Evolutionary conservation across 2,329 filamentous ascomycete species (phyloP).

Genomic region (Ustilaginoidea virens): DNA sequence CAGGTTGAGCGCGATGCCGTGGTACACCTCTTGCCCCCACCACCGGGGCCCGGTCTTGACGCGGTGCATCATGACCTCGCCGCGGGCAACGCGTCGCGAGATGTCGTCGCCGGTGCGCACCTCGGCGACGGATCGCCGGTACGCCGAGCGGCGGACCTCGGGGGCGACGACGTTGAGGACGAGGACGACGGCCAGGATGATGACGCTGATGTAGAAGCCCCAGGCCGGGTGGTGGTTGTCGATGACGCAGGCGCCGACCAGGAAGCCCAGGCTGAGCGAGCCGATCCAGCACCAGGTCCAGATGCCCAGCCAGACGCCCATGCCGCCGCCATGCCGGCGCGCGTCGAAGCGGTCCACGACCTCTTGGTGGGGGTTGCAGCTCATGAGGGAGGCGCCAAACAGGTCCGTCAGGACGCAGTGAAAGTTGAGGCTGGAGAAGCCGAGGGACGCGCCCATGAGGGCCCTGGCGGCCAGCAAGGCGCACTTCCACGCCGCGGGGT

Average conservation of each 20-base stretch:
- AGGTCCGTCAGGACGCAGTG: conserved; percentile 56
- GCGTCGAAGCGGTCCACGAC: conserved; percentile 52
- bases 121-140: conserved; percentile 52
- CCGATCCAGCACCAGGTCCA: conserved; percentile 69
- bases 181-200: conserved; percentile 48
- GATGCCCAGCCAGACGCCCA: conserved; percentile 65
- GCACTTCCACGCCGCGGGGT: conserved; percentile 38
- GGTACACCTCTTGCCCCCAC: conserved; percentile 64
- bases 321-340: conserved; percentile 59
- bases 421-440: conserved; percentile 66
- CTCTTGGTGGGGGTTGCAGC: conserved; percentile 56
- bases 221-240: conserved; percentile 47
- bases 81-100: conserved; percentile 46
- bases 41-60: conserved; percentile 55
- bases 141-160: conserved; percentile 55
- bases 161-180: conserved; percentile 57
- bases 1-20: conserved; percentile 48
- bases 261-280: conserved; percentile 55
- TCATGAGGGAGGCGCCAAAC: conserved; percentile 63
- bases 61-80: conserved; percentile 65
- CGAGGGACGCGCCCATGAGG: conserved; percentile 52
- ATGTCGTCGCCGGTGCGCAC: conserved; percentile 37
- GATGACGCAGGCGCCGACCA: conserved; percentile 56
- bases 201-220: conserved; percentile 62
- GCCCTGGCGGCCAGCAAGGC: conserved; percentile 48